A percentile compares a stretch with the other conserved stretches of the same genome.
These are phyloP conservation scores for Tylopilus sp. DNA, from an alignment of 768 basidiomycete species.

Conservation along the genomic window DNA sequence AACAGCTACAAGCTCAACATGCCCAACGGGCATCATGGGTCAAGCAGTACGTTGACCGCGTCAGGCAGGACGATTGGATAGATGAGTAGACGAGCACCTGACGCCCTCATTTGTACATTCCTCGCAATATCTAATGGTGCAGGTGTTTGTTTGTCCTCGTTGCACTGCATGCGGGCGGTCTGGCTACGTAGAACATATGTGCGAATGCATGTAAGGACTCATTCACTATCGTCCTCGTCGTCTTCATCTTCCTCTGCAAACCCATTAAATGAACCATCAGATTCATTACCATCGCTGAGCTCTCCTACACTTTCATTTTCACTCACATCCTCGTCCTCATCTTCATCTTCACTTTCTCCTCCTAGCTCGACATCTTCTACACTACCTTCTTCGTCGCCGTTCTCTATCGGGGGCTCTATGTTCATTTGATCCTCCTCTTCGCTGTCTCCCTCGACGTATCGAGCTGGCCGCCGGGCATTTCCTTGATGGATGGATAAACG, in stretches of 20 bases:
- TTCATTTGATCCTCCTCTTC: conserved; percentile 59
- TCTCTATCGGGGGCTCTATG: conserved; percentile 58
- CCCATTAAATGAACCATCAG: conserved; percentile 43
- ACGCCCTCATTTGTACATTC: background rate
- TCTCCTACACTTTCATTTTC: conserved; percentile 44
- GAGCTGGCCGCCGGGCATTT: conserved; percentile 39
- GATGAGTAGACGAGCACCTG: conserved; percentile 45
- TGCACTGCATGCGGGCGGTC: background rate
- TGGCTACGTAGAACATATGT: background rate
- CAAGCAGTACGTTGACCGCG: conserved; percentile 59
- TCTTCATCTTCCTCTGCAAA: conserved; percentile 64
- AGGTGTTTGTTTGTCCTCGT: conserved; percentile 2
- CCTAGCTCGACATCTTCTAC: conserved; percentile 78
- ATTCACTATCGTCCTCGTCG: conserved; percentile 51
- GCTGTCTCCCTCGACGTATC: conserved; percentile 81
- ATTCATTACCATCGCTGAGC: conserved; percentile 37
- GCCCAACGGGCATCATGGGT: conserved; percentile 58
- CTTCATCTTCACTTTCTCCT: conserved; percentile 53
- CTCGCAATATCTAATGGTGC: background rate
- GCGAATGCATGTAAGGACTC: background rate
- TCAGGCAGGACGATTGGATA: conserved; percentile 62
- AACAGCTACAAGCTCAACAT: conserved; percentile 47
- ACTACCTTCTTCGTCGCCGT: conserved; percentile 67
- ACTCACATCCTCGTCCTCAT: conserved; percentile 40
- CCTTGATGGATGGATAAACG: conserved; percentile 34